Evolutionary conservation across 2,329 filamentous ascomycete species (phyloP).

Genomic region (Verticillium dahliae): DNA sequence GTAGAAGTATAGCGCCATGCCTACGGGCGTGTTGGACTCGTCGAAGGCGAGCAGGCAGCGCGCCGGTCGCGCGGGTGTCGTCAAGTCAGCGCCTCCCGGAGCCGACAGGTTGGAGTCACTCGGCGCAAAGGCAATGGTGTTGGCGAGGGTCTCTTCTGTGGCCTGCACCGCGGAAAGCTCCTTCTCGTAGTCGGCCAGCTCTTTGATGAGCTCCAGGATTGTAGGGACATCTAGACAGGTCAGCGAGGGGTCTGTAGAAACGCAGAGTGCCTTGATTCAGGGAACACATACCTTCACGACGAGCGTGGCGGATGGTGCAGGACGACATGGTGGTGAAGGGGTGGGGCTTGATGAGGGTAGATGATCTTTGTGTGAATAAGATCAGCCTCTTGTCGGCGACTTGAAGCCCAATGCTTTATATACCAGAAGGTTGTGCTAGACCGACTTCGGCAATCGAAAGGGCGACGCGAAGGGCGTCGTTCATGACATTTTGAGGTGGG

Average conservation of each 20-base stretch:
- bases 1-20: constrained; percentile 89
- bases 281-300: constrained; percentile 43
- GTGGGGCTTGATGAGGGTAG: background rate
- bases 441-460: background rate
- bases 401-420: background rate
- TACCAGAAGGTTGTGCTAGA: background rate
- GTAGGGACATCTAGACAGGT: constrained; percentile 61
- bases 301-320: constrained; percentile 48
- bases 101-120: constrained; percentile 31
- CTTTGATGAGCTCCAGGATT: constrained; percentile 78
- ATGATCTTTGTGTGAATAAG: background rate
- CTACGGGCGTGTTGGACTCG: constrained; percentile 44
- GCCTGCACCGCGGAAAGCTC: constrained; percentile 69
- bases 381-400: background rate
- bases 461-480: background rate
- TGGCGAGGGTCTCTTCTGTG: constrained; percentile 64
- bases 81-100: constrained; percentile 40
- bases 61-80: constrained; percentile 54
- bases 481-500: background rate
- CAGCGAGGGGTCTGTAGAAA: background rate
- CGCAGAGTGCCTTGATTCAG: too few relatives aligned
- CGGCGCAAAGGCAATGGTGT: constrained; percentile 72
- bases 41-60: constrained; percentile 66
- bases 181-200: constrained; percentile 84
- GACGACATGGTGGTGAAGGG: constrained; percentile 20